A percentile compares a stretch with the other conserved stretches of the same genome.
These are phyloP conservation scores for Poa pratensis DNA, from an alignment of 176 grass and related monocot species.

Conservation along the genomic window DNA sequence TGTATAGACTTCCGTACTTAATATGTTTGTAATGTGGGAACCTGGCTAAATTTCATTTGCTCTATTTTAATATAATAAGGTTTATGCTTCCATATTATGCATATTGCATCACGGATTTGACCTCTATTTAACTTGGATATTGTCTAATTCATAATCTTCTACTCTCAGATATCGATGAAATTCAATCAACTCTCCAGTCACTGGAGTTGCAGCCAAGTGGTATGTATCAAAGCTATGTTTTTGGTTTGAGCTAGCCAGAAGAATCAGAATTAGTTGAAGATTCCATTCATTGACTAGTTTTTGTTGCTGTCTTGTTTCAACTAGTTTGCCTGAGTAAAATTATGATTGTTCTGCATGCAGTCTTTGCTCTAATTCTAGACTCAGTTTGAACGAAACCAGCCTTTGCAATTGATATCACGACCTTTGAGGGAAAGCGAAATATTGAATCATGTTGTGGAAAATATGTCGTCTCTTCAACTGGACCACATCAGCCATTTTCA, in stretches of 20 bases:
- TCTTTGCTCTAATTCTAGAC: background rate
- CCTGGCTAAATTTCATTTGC: background rate
- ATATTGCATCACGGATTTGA: background rate
- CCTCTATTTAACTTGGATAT: background rate
- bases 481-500: background rate
- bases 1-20: background rate
- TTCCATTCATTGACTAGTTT: slow-evolving; percentile 10
- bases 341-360: background rate
- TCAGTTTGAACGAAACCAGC: background rate
- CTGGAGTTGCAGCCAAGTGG: slow-evolving; percentile 28
- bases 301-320: background rate
- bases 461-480: background rate
- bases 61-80: background rate
- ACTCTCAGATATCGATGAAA: slow-evolving; percentile 30
- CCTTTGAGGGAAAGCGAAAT: background rate
- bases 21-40: background rate
- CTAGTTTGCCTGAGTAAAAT: background rate
- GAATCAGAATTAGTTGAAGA: slow-evolving; percentile 1
- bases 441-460: background rate
- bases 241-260: background rate
- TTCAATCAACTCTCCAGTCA: slow-evolving; percentile 36
- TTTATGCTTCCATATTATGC: background rate
- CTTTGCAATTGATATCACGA: background rate
- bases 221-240: slow-evolving; percentile 28
- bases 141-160: slow-evolving; percentile 7